Conservation (phyloP, 2,329 filamentous ascomycete genomes). For the Fonsecaea erecta region DNA sequence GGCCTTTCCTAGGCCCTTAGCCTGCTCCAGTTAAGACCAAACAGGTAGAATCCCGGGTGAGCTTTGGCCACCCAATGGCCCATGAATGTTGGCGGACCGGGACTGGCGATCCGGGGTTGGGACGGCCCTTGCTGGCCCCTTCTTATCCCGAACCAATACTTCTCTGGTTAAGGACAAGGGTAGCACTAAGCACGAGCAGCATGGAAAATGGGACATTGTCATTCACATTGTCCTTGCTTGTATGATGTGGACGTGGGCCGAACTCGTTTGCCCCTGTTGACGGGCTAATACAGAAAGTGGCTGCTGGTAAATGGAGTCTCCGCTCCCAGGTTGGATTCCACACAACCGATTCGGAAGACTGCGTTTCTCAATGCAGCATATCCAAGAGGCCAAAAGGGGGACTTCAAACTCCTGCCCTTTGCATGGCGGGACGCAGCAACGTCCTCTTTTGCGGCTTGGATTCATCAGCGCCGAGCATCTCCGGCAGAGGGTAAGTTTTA, state of each 20-base stretch:
- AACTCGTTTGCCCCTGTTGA: not conserved
- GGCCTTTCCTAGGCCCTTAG: not conserved
- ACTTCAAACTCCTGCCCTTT: not conserved
- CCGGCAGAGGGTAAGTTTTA: not conserved
- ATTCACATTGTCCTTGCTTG: not conserved
- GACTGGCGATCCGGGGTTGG: slow-evolving; percentile 16
- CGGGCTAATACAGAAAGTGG: not conserved
- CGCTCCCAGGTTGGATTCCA: not conserved
- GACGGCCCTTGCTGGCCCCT: slow-evolving; percentile 13
- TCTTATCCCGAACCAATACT: slow-evolving; percentile 1
- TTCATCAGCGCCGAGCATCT: not conserved
- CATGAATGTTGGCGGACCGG: slow-evolving; percentile 1
- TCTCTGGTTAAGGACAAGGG: not conserved
- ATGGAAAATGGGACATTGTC: not conserved
- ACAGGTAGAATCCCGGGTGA: not conserved
- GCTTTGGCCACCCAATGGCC: not conserved
- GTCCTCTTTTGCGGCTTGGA: not conserved
- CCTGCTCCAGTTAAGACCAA: not conserved
- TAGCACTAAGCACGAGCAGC: not conserved
- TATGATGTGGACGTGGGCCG: not conserved
- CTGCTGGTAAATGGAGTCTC: not conserved
- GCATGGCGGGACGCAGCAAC: not conserved
- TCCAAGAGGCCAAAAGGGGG: not conserved
- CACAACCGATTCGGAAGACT: not conserved
- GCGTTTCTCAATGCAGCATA: not conserved